Conservation (phyloP, 2,329 filamentous ascomycete species). For the Monilinia aucupariae region DNA sequence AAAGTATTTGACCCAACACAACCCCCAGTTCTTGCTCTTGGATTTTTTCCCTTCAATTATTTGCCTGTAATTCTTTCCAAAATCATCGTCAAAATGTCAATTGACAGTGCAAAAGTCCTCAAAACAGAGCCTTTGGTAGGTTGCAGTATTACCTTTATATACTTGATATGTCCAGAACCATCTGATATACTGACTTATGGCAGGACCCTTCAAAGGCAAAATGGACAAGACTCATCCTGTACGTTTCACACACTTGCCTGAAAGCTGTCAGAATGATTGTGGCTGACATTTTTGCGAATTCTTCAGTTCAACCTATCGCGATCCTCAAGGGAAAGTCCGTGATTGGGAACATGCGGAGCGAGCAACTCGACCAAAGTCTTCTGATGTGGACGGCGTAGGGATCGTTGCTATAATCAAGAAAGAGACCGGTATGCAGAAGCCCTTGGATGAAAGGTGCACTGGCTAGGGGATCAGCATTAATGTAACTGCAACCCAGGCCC, state of each 20-base stretch:
- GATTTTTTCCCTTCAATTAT: background rate
- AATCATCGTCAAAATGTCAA: background rate
- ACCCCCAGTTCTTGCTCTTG: no score
- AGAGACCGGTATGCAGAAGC: constrained; percentile 39
- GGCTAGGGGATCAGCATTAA: background rate
- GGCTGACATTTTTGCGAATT: constrained; percentile 6
- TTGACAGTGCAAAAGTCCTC: constrained; percentile 5
- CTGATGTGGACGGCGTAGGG: constrained; percentile 65
- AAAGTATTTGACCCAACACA: constrained; percentile 3
- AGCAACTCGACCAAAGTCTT: constrained; percentile 56
- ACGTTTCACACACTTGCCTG: constrained; percentile 26
- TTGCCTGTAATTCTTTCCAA: background rate
- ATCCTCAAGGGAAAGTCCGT: constrained; percentile 52
- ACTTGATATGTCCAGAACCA: background rate
- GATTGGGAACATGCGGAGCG: constrained; percentile 71
- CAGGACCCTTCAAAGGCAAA: constrained; percentile 43
- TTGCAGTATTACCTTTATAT: background rate
- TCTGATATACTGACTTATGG: background rate
- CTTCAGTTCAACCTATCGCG: constrained; percentile 55
- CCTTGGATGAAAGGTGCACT: background rate
- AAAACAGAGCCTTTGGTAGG: constrained; percentile 14
- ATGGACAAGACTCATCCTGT: constrained; percentile 58
- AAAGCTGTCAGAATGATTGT: background rate
- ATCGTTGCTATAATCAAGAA: constrained; percentile 64
- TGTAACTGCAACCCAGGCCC: constrained; percentile 36